A percentile compares a stretch with the other conserved stretches of the same genome.
phyloP scores from a whole-genome alignment of 2,329 filamentous ascomycete species.

The Sclerotinia glacialis region DNA sequence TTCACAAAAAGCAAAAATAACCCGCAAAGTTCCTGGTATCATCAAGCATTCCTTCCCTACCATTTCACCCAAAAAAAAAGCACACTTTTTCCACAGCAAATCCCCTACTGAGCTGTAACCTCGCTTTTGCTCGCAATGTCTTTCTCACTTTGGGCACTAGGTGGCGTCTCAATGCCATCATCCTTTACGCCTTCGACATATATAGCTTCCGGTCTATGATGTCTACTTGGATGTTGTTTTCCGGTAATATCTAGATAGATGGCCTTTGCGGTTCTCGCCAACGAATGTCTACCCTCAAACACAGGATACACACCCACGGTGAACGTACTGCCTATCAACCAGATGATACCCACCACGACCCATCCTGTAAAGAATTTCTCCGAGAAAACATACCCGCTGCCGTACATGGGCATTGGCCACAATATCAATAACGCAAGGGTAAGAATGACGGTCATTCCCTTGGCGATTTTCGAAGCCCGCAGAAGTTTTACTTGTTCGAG shows the following conservation, averaged over 20 bases:
- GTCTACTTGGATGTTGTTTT: conserved; percentile 35
- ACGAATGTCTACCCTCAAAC: conserved; percentile 71
- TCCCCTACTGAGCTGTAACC: conserved; percentile 3
- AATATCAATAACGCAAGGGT: conserved; percentile 72
- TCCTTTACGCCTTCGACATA: conserved; percentile 35
- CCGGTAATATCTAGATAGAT: conserved; percentile 61
- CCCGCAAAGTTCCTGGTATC: not conserved
- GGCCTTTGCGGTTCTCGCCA: conserved; percentile 56
- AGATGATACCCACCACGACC: conserved; percentile 73
- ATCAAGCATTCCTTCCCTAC: not conserved
- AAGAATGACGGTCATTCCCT: conserved; percentile 55
- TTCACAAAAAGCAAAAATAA: not conserved
- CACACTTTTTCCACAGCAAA: not conserved
- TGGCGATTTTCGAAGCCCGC: conserved; percentile 51
- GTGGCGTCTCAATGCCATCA: conserved; percentile 28
- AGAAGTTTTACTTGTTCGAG: conserved; percentile 49
- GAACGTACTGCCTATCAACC: conserved; percentile 70
- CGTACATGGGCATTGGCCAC: conserved; percentile 94
- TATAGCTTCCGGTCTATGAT: conserved; percentile 33
- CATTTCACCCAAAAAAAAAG: not conserved
- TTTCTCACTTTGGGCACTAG: conserved; percentile 29
- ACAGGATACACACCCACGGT: conserved; percentile 79
- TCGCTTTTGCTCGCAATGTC: conserved; percentile 22
- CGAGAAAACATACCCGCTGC: conserved; percentile 74
- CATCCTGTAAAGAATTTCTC: conserved; percentile 81